phyloP scores from a whole-genome alignment of 1,284 basidiomycete genomes.

The Filobasidium uniguttulatum region DNA sequence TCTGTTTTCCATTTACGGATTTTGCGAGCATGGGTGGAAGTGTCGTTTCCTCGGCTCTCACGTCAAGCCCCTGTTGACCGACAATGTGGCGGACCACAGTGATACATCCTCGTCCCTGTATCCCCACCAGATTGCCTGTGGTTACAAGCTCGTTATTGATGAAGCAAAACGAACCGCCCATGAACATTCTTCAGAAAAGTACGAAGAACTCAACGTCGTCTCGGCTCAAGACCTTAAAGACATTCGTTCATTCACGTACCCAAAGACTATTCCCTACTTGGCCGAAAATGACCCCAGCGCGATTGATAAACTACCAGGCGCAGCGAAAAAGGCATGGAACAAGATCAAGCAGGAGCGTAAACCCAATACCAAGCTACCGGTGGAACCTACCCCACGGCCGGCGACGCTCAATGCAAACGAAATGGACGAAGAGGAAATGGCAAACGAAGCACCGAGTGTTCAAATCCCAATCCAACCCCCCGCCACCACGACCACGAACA shows the following conservation, averaged over 20 bases:
- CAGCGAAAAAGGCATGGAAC: not conserved
- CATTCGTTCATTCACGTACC: constrained; percentile 43
- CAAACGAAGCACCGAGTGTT: constrained; percentile 14
- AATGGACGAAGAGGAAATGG: constrained; percentile 28
- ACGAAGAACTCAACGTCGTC: not conserved
- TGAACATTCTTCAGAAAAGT: not conserved
- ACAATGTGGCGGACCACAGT: constrained; percentile 16
- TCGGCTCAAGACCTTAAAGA: not conserved
- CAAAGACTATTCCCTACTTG: constrained; percentile 55
- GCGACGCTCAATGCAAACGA: constrained; percentile 20
- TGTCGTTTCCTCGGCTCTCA: constrained; percentile 83
- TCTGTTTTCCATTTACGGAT: constrained; percentile 56
- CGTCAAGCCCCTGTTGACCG: constrained; percentile 29
- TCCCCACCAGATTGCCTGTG: not conserved
- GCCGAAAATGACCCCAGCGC: constrained; percentile 42
- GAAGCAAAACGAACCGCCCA: not conserved
- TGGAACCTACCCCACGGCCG: not conserved
- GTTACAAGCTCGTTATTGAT: not conserved
- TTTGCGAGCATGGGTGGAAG: constrained; percentile 75
- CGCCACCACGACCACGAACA: not conserved
- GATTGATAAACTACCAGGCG: constrained; percentile 13
- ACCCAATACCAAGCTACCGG: constrained; percentile 7
- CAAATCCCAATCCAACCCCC: too few species aligned
- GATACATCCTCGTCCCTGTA: not conserved
- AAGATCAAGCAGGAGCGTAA: not conserved